Evolutionary conservation across 495 filamentous ascomycete genomes (phyloP).

Genomic region (Aspergillus heteromorphus): DNA sequence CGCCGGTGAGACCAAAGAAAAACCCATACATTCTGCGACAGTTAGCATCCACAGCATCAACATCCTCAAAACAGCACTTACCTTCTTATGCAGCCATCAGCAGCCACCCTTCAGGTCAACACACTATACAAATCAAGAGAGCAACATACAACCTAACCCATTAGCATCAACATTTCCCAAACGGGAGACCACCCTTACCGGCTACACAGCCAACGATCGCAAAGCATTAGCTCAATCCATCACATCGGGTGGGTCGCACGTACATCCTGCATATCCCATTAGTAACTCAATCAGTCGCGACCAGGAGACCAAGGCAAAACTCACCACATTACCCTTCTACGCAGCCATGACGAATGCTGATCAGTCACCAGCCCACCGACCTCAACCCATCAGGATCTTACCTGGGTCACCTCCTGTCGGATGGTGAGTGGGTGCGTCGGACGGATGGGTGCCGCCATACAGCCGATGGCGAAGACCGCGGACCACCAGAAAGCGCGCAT

Average conservation of each 20-base stretch:
- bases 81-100: not conserved
- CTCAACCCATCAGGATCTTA: not conserved
- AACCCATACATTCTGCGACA: conserved; percentile 1
- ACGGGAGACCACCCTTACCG: not conserved
- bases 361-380: not conserved
- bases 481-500: not conserved
- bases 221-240: not conserved
- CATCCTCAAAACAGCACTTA: not conserved
- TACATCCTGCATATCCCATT: conserved; percentile 5
- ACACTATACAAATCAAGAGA: not conserved
- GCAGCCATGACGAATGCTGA: not conserved
- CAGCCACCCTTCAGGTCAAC: not conserved
- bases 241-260: not conserved
- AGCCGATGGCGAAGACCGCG: not conserved
- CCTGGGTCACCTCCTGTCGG: not conserved
- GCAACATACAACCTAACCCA: conserved; percentile 4
- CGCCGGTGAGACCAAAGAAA: not conserved
- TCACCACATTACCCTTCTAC: conserved; percentile 13
- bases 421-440: not conserved
- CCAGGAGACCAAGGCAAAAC: not conserved
- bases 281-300: not conserved
- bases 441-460: not conserved
- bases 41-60: not conserved
- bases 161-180: not conserved
- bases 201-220: not conserved